A percentile compares a stretch with the other conserved stretches of the same genome.
Evolutionary conservation across 2,329 filamentous ascomycete species (phyloP).

Genomic region (Trichoderma sp.): DNA sequence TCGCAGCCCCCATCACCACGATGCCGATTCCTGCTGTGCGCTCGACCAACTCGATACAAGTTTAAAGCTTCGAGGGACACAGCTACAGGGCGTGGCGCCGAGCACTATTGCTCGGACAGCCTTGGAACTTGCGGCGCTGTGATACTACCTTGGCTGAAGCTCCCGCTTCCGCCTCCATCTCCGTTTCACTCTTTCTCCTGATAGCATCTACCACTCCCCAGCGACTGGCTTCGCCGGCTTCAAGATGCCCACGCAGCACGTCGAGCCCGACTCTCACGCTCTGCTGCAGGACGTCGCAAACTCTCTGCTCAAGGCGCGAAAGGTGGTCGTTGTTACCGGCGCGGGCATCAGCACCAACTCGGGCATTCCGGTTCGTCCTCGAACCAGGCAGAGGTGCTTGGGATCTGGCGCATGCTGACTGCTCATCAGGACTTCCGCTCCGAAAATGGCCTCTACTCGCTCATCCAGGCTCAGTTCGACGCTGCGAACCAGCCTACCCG

Average conservation of each 20-base stretch:
- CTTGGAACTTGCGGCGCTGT: constrained; percentile 7
- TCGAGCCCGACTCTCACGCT: constrained; percentile 54
- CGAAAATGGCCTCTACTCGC: constrained; percentile 70
- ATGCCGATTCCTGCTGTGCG: constrained; percentile 31
- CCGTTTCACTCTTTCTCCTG: background rate
- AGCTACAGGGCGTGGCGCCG: constrained; percentile 10
- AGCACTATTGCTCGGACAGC: constrained; percentile 13
- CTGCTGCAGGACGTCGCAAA: constrained; percentile 68
- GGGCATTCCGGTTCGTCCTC: constrained; percentile 64
- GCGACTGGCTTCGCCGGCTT: constrained; percentile 13
- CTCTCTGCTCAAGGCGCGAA: constrained; percentile 63
- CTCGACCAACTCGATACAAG: constrained; percentile 17
- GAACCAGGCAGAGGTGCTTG: constrained; percentile 3
- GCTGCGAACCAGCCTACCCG: constrained; percentile 44
- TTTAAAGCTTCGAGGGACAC: background rate
- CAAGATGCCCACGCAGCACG: constrained; percentile 62
- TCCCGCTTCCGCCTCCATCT: background rate
- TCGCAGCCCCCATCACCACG: constrained; percentile 26
- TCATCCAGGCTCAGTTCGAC: constrained; percentile 70
- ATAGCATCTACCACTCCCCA: background rate
- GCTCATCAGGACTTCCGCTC: constrained; percentile 66
- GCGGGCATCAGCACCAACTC: constrained; percentile 77
- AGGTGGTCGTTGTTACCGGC: constrained; percentile 71
- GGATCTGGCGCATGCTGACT: constrained; percentile 30
- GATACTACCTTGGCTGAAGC: constrained; percentile 1